Base-by-base conservation (phyloP, 495 filamentous ascomycete genomes). In the Astrothelium subdiscretum region DNA sequence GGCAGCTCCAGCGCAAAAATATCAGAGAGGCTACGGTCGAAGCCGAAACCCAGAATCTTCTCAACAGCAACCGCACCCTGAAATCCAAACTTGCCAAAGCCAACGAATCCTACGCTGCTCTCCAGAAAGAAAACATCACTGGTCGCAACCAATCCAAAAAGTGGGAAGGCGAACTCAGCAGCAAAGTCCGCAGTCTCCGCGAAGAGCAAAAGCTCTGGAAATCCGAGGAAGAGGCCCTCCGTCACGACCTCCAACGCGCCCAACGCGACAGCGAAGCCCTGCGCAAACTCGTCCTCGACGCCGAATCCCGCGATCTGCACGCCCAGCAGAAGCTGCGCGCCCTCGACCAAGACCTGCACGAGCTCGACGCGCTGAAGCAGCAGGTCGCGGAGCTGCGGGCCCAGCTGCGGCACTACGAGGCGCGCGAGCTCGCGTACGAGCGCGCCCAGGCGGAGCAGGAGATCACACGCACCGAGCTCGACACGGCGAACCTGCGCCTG, bases 1-100 rank as follows among this genome's bases (percentile, higher is more conserved):
- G 87, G 3, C 85, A 85, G 65, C 72, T 90, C 20, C 82, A 85
- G 61, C 77, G 85, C 31, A 81, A 83, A 59, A 83, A 89, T 61
- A 82, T 90, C 40, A 77, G 79, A 62, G 84, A 89, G 65, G 83
- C 85, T 13, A 83, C 87, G 0, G 81, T 79, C 1, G 87, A 89
- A 71, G 86, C 87, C 15, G 87, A 91, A 68, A 89, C 84, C 29
- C 86, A 89, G 68, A 88, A 88, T 44, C 74, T 90, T 0, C 78
- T 89, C 58, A 87, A 87, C 70, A 81, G 81, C 22, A 89, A 89
- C 68, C 81, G 82, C n/a, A 80, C 80, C n/a, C 74, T 91, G 15
- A 85, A 82, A 61, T 77, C 79, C 32, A 83, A 84, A 63, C 71
- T 89, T 2, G 85, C 88, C 51, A 86, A 89, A 59, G 81, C 85